Evolutionary conservation across 163 green algal species (phyloP).

Genomic region (Coccomyxa subellipsoidea): DNA sequence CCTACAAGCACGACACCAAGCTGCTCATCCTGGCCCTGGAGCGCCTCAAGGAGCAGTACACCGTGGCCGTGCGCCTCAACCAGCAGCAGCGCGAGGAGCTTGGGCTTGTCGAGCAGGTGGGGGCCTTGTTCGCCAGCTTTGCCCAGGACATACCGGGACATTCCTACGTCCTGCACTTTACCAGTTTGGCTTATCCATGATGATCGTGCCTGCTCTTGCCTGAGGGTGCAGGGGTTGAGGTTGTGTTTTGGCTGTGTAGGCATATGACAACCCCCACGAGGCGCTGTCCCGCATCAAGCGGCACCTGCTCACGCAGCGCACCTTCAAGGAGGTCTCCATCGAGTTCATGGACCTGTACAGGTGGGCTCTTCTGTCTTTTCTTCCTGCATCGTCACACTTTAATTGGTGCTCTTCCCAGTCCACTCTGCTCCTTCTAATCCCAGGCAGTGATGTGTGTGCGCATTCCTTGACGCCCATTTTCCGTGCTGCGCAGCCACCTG

Average conservation of each 20-base stretch:
- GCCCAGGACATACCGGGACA: not conserved
- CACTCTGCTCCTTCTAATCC: too few species aligned
- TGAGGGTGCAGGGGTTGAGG: not conserved
- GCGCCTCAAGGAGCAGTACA: conserved; percentile 99
- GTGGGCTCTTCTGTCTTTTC: not conserved
- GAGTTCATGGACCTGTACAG: conserved; percentile 98
- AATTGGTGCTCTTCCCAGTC: too few species aligned
- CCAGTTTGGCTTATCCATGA: too few species aligned
- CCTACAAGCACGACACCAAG: conserved; percentile 99
- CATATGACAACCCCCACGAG: conserved; percentile 99
- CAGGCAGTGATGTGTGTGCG: too few species aligned
- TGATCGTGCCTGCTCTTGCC: not conserved
- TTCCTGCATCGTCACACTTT: not conserved
- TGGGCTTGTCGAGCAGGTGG: conserved; percentile 76
- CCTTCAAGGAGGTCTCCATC: conserved; percentile 97
- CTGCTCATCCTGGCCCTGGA: conserved; percentile 99
- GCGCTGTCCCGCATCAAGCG: conserved; percentile 98
- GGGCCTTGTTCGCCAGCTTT: not conserved
- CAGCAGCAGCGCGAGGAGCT: conserved; percentile 97
- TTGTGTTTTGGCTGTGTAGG: conserved; percentile 49
- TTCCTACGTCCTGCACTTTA: too few species aligned
- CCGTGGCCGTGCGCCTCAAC: conserved; percentile 91
- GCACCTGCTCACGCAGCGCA: conserved; percentile 94
- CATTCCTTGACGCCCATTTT: too few species aligned
- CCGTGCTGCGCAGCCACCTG: conserved; percentile 87